Conservation (phyloP, 140 eudicot species). For the Oenanthe javanica region DNA sequence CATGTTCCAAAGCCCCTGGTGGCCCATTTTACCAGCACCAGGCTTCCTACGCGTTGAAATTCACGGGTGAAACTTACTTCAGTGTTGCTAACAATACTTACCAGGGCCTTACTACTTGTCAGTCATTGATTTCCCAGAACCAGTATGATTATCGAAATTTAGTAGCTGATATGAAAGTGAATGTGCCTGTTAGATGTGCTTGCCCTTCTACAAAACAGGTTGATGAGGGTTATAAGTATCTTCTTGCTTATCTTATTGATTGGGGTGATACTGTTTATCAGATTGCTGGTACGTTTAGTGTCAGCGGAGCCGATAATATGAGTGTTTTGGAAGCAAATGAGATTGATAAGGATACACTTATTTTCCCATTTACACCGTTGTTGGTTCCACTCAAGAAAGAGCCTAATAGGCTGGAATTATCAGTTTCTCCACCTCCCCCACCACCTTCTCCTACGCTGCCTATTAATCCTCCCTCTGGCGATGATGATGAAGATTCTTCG, state of each 20-base stretch:
- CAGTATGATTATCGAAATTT: conserved; percentile 13
- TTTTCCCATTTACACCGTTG: conserved; percentile 59
- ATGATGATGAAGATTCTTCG: conserved; percentile 30
- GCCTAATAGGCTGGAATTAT: conserved; percentile 24
- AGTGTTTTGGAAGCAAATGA: conserved; percentile 49
- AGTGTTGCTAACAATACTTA: conserved; percentile 53
- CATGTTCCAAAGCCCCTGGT: conserved; percentile 27
- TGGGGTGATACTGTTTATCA: conserved; percentile 15
- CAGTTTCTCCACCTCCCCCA: conserved; percentile 29
- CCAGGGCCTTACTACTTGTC: conserved; percentile 73
- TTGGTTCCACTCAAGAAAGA: conserved; percentile 47
- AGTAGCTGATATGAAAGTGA: conserved; percentile 15
- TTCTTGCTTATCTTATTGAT: conserved; percentile 43
- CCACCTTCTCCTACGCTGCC: conserved; percentile 27
- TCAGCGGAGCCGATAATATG: conserved; percentile 13
- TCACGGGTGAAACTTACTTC: conserved; percentile 34
- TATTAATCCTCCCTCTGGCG: conserved; percentile 1
- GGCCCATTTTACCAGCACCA: conserved; percentile 48
- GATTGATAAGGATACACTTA: not conserved
- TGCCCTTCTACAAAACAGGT: conserved; percentile 56
- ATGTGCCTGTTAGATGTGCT: conserved; percentile 65
- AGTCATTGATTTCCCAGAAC: conserved; percentile 51
- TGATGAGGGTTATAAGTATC: conserved; percentile 35
- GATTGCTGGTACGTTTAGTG: conserved; percentile 28
- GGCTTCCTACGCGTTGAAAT: conserved; percentile 22